Evolutionary conservation across 2,329 filamentous ascomycete species (phyloP), one percentile per base, ranked within the genome.

Genomic region (Fusarium paranaense): DNA sequence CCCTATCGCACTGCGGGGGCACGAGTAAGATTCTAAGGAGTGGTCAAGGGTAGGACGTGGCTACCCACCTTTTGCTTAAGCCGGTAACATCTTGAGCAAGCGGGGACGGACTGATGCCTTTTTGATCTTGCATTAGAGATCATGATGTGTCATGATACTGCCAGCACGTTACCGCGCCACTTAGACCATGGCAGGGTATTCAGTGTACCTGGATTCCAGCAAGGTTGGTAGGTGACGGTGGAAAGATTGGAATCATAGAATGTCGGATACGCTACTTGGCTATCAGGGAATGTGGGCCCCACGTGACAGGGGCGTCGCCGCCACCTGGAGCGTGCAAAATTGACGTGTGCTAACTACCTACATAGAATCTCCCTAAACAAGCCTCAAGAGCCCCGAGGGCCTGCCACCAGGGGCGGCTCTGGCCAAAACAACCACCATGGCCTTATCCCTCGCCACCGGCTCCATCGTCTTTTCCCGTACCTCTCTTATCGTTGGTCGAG

Each of bases 81-180:
- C 6, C 30, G 27, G 11, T 32, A 33, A 40, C 70, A 75, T 25
- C 72, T 62, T 9, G 72, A 59, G 50, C 72, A 75, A 18, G 72
- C 72, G 2, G 67, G 67, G 4, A 65, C 71, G 6, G 54, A 62
- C 40, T 37, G 42, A 45, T 66, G 64, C 6, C 64, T 58, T 33
- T 62, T 42, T 60, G 66, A 47, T 47, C 42, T 25, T 25, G 42
- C 13, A 25, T 47, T 25, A 25, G 42, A 47, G 42, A 16, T 47
- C 42, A 47, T 47, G 4, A 8, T 47, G 42, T 16, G 7, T 25
- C 22, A 47, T 47, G 7, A 18, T 25, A 25, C 20, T 10, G 22
- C 22, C 10, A 25, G 14, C 14, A 47, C 14, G 14, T 47, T 25
- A 25, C 14, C 25, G 7, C 10, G 22, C 22, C 8, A 2, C 0